Evolutionary conservation across 345 rosid genomes (phyloP).

Genomic region (Eucalyptus leucophloia): DNA sequence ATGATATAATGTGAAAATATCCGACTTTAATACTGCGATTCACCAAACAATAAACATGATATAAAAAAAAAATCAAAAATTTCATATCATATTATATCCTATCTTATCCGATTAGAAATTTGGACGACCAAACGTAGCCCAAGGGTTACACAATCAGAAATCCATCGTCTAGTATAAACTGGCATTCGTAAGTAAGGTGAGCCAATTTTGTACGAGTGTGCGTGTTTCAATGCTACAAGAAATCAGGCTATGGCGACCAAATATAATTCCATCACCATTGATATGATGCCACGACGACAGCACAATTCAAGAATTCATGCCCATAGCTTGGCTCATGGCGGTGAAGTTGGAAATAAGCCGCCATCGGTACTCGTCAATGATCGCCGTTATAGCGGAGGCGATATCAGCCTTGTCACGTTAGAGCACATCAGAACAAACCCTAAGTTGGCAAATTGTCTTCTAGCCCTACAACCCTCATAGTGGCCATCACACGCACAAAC

Average conservation of each 20-base stretch:
- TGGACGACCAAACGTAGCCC: accelerated
- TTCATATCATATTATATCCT: too few species aligned
- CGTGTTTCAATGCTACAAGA: background rate
- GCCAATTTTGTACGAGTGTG: background rate
- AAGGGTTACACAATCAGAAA: background rate
- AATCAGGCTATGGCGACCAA: background rate
- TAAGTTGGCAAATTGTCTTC: background rate
- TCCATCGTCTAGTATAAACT: background rate
- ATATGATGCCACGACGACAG: background rate
- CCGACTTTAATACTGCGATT: too few species aligned
- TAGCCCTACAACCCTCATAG: background rate
- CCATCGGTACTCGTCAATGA: background rate
- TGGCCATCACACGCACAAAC: background rate
- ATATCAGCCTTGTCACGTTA: background rate
- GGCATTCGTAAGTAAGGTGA: background rate
- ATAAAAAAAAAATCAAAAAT: too few species aligned
- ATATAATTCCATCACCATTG: background rate
- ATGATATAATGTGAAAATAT: too few species aligned
- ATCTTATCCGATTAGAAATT: too few species aligned
- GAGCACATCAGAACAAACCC: background rate
- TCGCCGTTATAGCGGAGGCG: background rate
- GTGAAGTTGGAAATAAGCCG: background rate
- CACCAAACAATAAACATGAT: accelerated
- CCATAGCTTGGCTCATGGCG: background rate
- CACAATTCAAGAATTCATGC: background rate